Conservation (phyloP, 352 stramenopile species). For the Phytopythium litorale region DNA sequence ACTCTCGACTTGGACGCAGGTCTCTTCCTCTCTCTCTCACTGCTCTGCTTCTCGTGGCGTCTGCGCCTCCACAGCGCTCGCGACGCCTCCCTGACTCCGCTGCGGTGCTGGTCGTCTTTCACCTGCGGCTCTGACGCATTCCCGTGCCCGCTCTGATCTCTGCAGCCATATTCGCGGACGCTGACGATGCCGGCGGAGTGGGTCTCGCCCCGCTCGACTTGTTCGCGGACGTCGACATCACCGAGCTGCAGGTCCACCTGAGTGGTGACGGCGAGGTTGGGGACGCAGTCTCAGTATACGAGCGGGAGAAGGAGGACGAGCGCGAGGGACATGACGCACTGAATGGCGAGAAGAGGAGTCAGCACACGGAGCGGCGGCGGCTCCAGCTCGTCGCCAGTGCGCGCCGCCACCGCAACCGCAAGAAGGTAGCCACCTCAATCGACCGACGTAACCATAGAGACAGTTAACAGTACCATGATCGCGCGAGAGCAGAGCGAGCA, state of each 20-base stretch:
- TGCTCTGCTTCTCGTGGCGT: too few species aligned
- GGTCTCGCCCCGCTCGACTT: not conserved
- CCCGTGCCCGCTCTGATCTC: not conserved
- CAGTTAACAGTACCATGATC: not conserved
- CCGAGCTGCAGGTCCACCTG: not conserved
- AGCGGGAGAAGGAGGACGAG: not conserved
- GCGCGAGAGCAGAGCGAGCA: slow-evolving; percentile 15
- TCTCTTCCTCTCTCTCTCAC: too few species aligned
- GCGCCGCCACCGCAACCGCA: slow-evolving; percentile 21
- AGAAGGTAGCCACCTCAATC: slow-evolving; percentile 14
- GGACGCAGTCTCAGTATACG: not conserved
- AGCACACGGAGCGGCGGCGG: not conserved
- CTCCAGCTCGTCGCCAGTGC: slow-evolving; percentile 20
- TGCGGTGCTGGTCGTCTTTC: too few species aligned
- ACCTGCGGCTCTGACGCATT: not conserved
- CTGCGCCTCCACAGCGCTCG: too few species aligned
- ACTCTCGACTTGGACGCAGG: too few species aligned
- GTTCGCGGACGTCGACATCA: slow-evolving; percentile 6
- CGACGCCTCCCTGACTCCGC: not conserved
- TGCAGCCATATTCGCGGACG: not conserved
- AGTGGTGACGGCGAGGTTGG: not conserved
- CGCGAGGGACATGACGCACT: not conserved
- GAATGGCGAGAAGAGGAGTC: too few species aligned
- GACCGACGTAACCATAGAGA: not conserved
- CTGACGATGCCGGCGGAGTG: not conserved